These are phyloP conservation scores for Acanthamoeba castellanii DNA, from an alignment of 208 protist species.

Conservation along the genomic window DNA sequence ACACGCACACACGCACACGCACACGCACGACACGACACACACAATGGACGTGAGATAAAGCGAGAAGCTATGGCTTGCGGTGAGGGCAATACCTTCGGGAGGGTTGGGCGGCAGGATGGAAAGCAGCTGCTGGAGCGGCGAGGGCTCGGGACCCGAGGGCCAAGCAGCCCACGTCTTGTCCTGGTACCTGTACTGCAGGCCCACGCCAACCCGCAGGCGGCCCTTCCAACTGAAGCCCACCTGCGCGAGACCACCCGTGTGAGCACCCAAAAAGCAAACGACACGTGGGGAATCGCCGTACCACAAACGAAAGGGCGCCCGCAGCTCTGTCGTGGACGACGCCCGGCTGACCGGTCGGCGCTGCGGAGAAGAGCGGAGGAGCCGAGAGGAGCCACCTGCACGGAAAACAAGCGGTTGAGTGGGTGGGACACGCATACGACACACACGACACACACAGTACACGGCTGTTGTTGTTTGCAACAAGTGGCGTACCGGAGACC, in stretches of 20 bases:
- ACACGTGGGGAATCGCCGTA: neutral
- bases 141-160: neutral
- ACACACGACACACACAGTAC: neutral
- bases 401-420: neutral
- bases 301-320: slow-evolving; percentile 34
- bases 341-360: neutral
- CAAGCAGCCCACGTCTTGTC: neutral
- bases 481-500: neutral
- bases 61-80: neutral
- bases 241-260: neutral
- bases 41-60: neutral
- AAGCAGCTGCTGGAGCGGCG: slow-evolving; percentile 10
- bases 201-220: neutral
- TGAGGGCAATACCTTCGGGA: neutral
- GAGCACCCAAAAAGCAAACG: neutral
- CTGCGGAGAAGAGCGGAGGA: neutral
- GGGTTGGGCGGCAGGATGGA: neutral
- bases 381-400: neutral
- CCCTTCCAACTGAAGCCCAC: slow-evolving; percentile 25
- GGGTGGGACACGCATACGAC: neutral
- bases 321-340: slow-evolving; percentile 20
- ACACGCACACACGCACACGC: neutral
- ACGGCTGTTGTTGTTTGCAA: neutral
- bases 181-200: slow-evolving; percentile 26
- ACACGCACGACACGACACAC: too few relatives aligned